Base-by-base conservation (phyloP, 345 rosid species). In the Barbarea vulgaris region DNA sequence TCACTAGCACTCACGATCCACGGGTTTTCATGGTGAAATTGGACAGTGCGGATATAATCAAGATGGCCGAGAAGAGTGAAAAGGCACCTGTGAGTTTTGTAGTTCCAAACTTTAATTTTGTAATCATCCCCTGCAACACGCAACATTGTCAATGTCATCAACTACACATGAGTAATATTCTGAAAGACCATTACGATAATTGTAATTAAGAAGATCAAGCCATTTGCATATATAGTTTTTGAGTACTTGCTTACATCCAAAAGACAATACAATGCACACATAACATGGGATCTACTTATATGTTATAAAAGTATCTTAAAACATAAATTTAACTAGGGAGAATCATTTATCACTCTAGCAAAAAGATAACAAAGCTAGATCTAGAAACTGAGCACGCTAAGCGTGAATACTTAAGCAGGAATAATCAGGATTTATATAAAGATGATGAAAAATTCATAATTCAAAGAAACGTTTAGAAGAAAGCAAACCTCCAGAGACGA, bases 1-100 rank as follows among this genome's bases (percentile, higher is more conserved):
- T 95, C 96, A 83, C 99, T 93, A 12, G 99, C 96, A 81, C 99
- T 95, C 73, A 95, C 98, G 41, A 95, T 95, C 99, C 99, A 95
- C 0, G 98, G 98, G 79, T 87, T 82, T 70, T 95, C 99, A 60
- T 95, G 98, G 81, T 95, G 98, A 71, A 95, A 92, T 74, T 95
- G 98, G 66, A 92, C 99, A 2, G 98, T 95, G 22, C 99, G 96
- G 69, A 93, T 93, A 58, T 95, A 95, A 73, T 95, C 98, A 73
- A 93, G 97, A 64, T 95, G 99, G 12, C 99, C 99, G 42, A 95
- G 93, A 79, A 95, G 94, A 24, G 96, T 93, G 77, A 95, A 95
- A 30, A 95, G 85, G 74, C 99, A 92, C 77, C 93, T 84, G 78
- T 89, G 97, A 78, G 85, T 56, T 86, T 89, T 90, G 82, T 95